A percentile compares a stretch with the other conserved stretches of the same genome.
Evolutionary conservation across 148 eudicot genomes (phyloP).

Genomic region (Talinum fruticosum): DNA sequence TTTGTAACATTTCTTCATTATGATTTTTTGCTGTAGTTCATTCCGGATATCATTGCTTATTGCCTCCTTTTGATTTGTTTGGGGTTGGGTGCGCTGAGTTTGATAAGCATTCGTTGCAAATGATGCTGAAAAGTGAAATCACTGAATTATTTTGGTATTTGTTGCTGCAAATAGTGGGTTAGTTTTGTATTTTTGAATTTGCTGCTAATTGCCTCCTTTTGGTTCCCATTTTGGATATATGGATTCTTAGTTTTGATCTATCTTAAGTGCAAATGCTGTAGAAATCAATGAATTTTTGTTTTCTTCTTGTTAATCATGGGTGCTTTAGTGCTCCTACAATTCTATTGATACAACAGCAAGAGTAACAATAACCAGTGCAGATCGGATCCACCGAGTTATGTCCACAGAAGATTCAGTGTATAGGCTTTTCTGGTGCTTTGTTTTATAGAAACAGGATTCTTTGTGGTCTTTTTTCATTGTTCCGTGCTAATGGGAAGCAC

Average conservation of each 20-base stretch:
- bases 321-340: background rate
- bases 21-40: background rate
- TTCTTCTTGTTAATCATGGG: background rate
- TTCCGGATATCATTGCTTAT: background rate
- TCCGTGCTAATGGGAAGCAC: background rate
- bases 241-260: background rate
- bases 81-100: background rate
- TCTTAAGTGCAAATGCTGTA: background rate
- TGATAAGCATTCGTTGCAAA: too few relatives aligned
- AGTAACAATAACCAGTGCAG: background rate
- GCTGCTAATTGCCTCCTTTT: background rate
- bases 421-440: background rate
- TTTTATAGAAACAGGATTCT: background rate
- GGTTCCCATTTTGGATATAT: background rate
- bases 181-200: too few relatives aligned
- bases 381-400: background rate
- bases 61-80: background rate
- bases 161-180: too few relatives aligned
- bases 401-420: background rate
- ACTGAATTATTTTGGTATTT: too few relatives aligned
- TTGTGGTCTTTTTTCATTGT: background rate
- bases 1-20: background rate
- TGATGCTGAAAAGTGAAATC: background rate
- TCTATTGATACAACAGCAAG: background rate
- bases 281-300: background rate